Evolutionary conservation across 768 basidiomycete genomes (phyloP).

Genomic region (Podaxis carcinomalis): DNA sequence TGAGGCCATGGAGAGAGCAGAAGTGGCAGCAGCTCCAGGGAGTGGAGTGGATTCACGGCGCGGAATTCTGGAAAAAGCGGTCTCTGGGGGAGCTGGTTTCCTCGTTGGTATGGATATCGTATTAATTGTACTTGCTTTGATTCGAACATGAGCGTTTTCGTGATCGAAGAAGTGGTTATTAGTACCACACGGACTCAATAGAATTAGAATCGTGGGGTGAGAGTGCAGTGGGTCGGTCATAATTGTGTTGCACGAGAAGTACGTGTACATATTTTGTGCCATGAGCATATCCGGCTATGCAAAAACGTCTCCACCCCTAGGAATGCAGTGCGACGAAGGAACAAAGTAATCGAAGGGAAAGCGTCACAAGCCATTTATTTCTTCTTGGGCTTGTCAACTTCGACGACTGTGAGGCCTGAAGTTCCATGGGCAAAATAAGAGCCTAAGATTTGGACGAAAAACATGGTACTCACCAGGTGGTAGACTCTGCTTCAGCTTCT

Average conservation of each 20-base stretch:
- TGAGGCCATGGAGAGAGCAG: constrained; percentile 24
- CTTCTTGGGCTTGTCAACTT: constrained; percentile 73
- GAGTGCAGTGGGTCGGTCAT: neutral
- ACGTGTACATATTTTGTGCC: constrained; percentile 6
- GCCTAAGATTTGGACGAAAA: neutral
- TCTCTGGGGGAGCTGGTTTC: constrained; percentile 19
- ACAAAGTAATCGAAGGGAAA: constrained; percentile 13
- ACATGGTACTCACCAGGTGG: constrained; percentile 74
- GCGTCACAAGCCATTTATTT: constrained; percentile 44
- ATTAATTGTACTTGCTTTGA: neutral
- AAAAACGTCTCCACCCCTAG: constrained; percentile 10
- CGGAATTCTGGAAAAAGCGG: constrained; percentile 11
- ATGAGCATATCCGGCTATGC: constrained; percentile 9
- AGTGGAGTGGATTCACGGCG: constrained; percentile 9
- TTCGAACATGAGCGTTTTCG: neutral
- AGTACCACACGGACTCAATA: neutral
- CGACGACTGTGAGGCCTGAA: constrained; percentile 66
- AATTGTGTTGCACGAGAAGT: constrained; percentile 1
- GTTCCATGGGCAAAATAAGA: neutral
- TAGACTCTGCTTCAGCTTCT: constrained; percentile 92
- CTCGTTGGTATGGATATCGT: constrained; percentile 14
- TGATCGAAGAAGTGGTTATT: no score
- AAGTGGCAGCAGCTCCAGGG: constrained; percentile 9
- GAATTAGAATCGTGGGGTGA: neutral
- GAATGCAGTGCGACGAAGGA: neutral